These are phyloP conservation scores for Tephrocybe rancida DNA, from an alignment of 768 basidiomycete genomes.

Conservation along the genomic window DNA sequence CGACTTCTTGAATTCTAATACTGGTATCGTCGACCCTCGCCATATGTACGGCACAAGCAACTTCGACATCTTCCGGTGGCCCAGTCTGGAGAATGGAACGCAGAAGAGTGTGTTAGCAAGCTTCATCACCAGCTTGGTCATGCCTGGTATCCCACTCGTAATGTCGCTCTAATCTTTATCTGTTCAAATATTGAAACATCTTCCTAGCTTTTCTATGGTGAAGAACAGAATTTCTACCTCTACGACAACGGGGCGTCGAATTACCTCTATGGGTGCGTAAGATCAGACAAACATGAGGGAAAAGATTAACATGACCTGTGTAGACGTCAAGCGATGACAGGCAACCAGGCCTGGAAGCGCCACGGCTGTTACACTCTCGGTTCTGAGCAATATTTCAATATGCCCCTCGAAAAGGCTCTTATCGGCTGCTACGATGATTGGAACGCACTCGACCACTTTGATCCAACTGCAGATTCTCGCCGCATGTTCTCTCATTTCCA, in stretches of 20 bases:
- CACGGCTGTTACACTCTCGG: conserved; percentile 93
- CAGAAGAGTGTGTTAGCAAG: conserved; percentile 74
- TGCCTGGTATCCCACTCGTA: conserved; percentile 87
- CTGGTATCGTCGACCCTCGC: conserved; percentile 70
- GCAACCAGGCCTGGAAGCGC: conserved; percentile 84
- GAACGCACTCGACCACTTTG: conserved; percentile 95
- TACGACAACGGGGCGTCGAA: conserved; percentile 89
- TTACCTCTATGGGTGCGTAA: conserved; percentile 82
- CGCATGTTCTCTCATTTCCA: conserved; percentile 76
- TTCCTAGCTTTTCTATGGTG: conserved; percentile 78
- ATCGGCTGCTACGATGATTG: conserved; percentile 88
- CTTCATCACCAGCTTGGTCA: conserved; percentile 77
- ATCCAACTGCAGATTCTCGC: conserved; percentile 80
- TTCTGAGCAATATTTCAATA: conserved; percentile 92
- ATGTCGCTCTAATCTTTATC: not conserved
- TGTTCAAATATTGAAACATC: conserved; percentile 1
- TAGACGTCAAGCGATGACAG: conserved; percentile 92
- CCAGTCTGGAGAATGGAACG: conserved; percentile 82
- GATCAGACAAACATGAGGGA: not conserved
- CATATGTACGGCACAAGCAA: conserved; percentile 95
- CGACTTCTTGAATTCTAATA: conserved; percentile 79
- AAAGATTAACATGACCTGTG: conserved; percentile 2
- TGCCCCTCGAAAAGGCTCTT: conserved; percentile 78
- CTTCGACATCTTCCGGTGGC: conserved; percentile 96
- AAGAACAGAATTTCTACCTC: conserved; percentile 89